A percentile compares a stretch with the other conserved stretches of the same genome.
Conservation (phyloP, 164 flowering plant species). For the Piper betle region DNA sequence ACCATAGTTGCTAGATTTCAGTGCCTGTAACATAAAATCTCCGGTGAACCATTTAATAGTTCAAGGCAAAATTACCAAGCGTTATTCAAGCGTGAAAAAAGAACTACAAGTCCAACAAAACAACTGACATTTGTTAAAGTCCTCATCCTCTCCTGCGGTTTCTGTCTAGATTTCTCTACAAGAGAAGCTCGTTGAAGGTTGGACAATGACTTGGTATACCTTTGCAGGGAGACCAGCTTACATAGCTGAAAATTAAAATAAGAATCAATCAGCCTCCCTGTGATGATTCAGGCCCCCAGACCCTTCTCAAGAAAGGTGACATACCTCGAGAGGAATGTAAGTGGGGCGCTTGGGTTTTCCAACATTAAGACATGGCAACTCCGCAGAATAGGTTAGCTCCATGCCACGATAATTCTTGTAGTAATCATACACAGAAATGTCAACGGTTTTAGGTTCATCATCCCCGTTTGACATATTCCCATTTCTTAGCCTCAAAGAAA, state of each 20-base stretch:
- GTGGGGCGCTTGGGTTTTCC: constrained; percentile 59
- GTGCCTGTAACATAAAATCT: constrained; percentile 25
- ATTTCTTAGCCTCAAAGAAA: constrained; percentile 34
- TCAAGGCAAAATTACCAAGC: background rate
- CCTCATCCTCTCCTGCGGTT: constrained; percentile 76
- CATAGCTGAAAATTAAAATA: constrained; percentile 43
- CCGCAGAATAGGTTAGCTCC: constrained; percentile 28
- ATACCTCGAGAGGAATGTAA: constrained; percentile 55
- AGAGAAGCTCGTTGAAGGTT: constrained; percentile 64
- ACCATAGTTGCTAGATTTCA: constrained; percentile 43
- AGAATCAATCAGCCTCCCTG: background rate
- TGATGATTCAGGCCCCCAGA: background rate
- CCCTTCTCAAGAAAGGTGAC: background rate
- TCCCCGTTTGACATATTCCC: constrained; percentile 8
- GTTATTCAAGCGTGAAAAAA: background rate
- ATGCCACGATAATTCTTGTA: constrained; percentile 33
- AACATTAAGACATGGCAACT: constrained; percentile 54
- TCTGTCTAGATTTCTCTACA: constrained; percentile 89
- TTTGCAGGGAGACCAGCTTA: constrained; percentile 64
- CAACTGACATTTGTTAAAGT: constrained; percentile 45
- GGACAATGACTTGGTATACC: constrained; percentile 72
- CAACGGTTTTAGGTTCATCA: constrained; percentile 17
- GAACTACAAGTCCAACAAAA: background rate
- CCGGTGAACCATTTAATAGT: background rate
- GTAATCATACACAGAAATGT: constrained; percentile 54